These are phyloP conservation scores for Leucocoprinus sp. DNA, from an alignment of 768 basidiomycete genomes.

Conservation along the genomic window DNA sequence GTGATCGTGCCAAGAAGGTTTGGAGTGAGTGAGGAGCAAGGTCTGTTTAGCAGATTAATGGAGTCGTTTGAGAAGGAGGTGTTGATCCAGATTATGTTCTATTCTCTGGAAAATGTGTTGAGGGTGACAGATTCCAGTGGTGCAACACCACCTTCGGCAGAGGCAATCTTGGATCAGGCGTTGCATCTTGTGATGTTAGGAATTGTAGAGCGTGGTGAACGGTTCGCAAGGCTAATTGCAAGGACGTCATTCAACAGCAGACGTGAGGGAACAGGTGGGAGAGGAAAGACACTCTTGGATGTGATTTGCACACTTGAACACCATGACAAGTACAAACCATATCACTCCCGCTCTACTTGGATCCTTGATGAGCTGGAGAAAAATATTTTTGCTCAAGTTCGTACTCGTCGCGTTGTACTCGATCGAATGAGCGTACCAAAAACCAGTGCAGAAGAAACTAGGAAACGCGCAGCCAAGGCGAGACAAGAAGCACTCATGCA, in stretches of 20 bases:
- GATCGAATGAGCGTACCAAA: conserved; percentile 24
- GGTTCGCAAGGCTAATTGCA: conserved; percentile 54
- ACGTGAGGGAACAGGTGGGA: conserved; percentile 27
- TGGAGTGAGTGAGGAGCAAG: conserved; percentile 52
- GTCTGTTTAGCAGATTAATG: conserved; percentile 48
- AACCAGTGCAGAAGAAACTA: conserved; percentile 55
- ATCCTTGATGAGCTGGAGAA: conserved; percentile 54
- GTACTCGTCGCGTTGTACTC: conserved; percentile 35
- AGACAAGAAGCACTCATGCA: conserved; percentile 93
- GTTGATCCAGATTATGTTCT: conserved; percentile 78
- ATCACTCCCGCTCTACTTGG: conserved; percentile 67
- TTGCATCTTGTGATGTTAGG: conserved; percentile 84
- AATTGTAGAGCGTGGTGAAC: conserved; percentile 56
- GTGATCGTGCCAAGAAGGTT: conserved; percentile 73
- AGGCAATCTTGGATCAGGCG: conserved; percentile 85
- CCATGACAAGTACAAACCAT: conserved; percentile 66
- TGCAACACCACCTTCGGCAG: conserved; percentile 65
- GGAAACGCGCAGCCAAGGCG: conserved; percentile 80
- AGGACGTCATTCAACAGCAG: conserved; percentile 45
- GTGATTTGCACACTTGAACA: conserved; percentile 72
- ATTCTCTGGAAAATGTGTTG: conserved; percentile 68
- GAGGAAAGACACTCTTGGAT: conserved; percentile 55
- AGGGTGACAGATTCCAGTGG: conserved; percentile 47
- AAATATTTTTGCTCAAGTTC: conserved; percentile 52
- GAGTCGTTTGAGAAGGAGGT: conserved; percentile 61